Evolutionary conservation across 2,329 filamentous ascomycete species (phyloP), one percentile per base, ranked within the genome.

Genomic region (Triangularia verruculosa): DNA sequence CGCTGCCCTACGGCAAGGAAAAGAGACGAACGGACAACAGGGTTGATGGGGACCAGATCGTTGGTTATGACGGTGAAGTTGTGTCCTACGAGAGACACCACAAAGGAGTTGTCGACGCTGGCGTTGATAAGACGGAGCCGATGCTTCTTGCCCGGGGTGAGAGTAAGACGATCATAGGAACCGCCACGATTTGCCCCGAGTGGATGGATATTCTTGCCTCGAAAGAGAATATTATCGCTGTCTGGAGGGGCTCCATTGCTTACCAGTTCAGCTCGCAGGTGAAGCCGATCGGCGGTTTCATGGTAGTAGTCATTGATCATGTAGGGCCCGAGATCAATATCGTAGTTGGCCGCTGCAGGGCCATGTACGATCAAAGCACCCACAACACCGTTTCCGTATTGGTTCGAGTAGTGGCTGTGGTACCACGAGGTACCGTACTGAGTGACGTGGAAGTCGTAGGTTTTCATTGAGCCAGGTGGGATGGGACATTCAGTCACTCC

Each of bases 261-360:
- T 25, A 62, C 59, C 51, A 61, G 53, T 66, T 70, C 64, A 13
- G 71, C 68, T 27, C 60, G 52, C n/a, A 70, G 61, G 30, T 70
- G 65, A n/a, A 74, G 64, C 8, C 64, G 66, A 64, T 76, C 74
- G 3, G 72, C 72, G 20, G 70, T 71, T 0, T 63, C 58, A 52
- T 78, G 77, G 71, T 82, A 83, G 76, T 79, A 85, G 69, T 86
- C 83, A 11, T 76, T 79, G 24, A 86, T 74, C 9, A 79, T 75
- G 5, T 82, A 74, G 3, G 77, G 71, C 9, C 83, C 84, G 0
- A 85, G 76, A 66, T 86, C 84, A 47, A 80, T 74, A 62, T 86
- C 83, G 68, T 83, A 84, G 69, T 82, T 77, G 51, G 77, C 77
- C 6, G 77, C 76, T 0, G 78, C 75, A 1, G 82, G 82, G 0